Percentiles rank a stretch among this genome's conserved stretches.
Conservation (phyloP, 257 asterid genomes). For the Gynochthodes officinalis region DNA sequence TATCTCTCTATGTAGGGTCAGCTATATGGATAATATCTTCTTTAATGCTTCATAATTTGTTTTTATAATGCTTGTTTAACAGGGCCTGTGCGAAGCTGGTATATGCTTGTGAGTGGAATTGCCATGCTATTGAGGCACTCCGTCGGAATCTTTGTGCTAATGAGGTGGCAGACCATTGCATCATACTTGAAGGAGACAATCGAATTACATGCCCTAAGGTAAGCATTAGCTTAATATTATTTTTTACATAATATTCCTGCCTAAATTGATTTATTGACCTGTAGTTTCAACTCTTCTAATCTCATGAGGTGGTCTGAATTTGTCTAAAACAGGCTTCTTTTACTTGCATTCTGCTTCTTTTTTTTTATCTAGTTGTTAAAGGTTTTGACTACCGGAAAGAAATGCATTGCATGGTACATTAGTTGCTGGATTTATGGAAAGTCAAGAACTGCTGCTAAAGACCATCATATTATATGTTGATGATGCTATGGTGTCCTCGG, state of each 20-base stretch:
- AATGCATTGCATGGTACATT: neutral
- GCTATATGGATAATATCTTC: too few species aligned
- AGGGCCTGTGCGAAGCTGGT: conserved; percentile 83
- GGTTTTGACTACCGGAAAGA: neutral
- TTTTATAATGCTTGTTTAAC: conserved; percentile 17
- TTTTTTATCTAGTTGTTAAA: neutral
- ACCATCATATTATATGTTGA: neutral
- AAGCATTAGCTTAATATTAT: conserved; percentile 35
- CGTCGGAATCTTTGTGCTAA: conserved; percentile 64
- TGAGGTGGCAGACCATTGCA: conserved; percentile 75
- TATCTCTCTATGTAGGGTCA: too few species aligned
- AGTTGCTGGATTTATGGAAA: neutral
- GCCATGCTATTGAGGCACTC: conserved; percentile 85
- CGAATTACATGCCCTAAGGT: conserved; percentile 80
- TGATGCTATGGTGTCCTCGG: neutral
- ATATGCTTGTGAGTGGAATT: conserved; percentile 98
- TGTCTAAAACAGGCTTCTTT: too few species aligned
- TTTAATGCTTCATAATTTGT: conserved; percentile 8
- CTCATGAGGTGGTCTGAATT: neutral
- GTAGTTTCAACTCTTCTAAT: neutral
- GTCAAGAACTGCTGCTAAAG: neutral
- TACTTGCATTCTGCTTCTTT: too few species aligned
- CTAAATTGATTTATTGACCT: too few species aligned
- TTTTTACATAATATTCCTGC: too few species aligned
- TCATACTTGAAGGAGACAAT: conserved; percentile 90